These are phyloP conservation scores for Jimgerdemannia lactiflua DNA, from an alignment of 192 early-diverging fungal species.

Conservation along the genomic window DNA sequence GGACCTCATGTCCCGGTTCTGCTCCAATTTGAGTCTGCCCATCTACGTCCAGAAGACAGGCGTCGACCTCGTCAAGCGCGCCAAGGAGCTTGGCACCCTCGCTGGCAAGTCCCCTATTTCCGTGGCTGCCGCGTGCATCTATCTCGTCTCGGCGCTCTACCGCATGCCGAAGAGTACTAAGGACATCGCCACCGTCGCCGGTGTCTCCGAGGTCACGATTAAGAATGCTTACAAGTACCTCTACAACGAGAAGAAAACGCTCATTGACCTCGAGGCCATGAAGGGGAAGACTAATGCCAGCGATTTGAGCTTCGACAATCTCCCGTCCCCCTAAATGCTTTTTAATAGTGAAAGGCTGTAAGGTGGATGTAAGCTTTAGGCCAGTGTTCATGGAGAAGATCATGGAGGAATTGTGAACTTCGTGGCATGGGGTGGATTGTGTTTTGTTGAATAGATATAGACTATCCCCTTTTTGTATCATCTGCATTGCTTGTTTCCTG, in stretches of 20 bases:
- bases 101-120: conserved; percentile 92
- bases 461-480: no score
- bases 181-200: conserved; percentile 81
- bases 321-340: conserved; percentile 31
- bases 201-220: conserved; percentile 93
- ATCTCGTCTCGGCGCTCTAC: conserved; percentile 76
- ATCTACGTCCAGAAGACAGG: conserved; percentile 69
- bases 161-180: conserved; percentile 62
- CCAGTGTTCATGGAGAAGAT: no score
- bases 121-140: conserved; percentile 90
- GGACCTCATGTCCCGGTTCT: conserved; percentile 78
- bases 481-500: no score
- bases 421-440: no score
- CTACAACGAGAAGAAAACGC: conserved; percentile 50
- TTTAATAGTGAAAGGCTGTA: background rate
- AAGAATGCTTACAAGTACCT: conserved; percentile 80
- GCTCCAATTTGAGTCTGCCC: conserved; percentile 68
- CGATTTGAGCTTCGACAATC: conserved; percentile 31
- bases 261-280: conserved; percentile 48
- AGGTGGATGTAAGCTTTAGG: no score
- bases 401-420: no score
- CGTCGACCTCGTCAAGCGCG: conserved; percentile 64
- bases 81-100: conserved; percentile 78
- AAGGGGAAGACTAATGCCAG: conserved; percentile 32
- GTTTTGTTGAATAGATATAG: no score